A percentile compares a stretch with the other conserved stretches of the same genome.
Evolutionary conservation across 83 land plant genomes (phyloP).

Genomic region (Thuja plicata): DNA sequence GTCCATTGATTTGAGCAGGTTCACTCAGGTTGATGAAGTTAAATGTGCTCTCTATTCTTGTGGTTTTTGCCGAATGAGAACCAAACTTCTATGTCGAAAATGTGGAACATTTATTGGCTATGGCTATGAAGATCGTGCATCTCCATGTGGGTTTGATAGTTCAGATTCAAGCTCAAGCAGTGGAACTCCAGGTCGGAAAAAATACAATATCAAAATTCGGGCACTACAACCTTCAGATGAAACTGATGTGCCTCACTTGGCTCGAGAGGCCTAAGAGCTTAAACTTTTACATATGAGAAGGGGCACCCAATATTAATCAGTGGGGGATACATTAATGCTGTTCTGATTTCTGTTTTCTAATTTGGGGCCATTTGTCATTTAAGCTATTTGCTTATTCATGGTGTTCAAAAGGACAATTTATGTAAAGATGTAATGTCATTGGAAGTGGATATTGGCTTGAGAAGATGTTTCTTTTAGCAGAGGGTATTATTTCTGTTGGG

Average conservation of each 20-base stretch:
- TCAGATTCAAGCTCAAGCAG: slow-evolving; percentile 16
- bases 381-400: background rate
- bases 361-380: background rate
- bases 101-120: slow-evolving; percentile 57
- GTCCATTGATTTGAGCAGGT: slow-evolving; percentile 49
- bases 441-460: slow-evolving; percentile 4
- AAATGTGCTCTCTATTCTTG: slow-evolving; percentile 34
- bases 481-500: background rate
- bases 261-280: slow-evolving; percentile 4
- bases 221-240: slow-evolving; percentile 50
- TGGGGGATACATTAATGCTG: background rate
- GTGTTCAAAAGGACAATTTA: background rate
- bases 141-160: slow-evolving; percentile 24
- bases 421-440: background rate
- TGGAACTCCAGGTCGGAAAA: slow-evolving; percentile 17
- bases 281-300: background rate
- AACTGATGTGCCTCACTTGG: slow-evolving; percentile 5
- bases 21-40: slow-evolving; percentile 52
- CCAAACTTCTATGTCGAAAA: slow-evolving; percentile 54
- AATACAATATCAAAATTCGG: slow-evolving; percentile 34
- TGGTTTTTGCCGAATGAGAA: slow-evolving; percentile 32
- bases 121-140: slow-evolving; percentile 29
- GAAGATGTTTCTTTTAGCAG: background rate
- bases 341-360: background rate
- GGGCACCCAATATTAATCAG: background rate